phyloP scores from a whole-genome alignment of 768 basidiomycete species.

The Peribolospora kevripleyi region DNA sequence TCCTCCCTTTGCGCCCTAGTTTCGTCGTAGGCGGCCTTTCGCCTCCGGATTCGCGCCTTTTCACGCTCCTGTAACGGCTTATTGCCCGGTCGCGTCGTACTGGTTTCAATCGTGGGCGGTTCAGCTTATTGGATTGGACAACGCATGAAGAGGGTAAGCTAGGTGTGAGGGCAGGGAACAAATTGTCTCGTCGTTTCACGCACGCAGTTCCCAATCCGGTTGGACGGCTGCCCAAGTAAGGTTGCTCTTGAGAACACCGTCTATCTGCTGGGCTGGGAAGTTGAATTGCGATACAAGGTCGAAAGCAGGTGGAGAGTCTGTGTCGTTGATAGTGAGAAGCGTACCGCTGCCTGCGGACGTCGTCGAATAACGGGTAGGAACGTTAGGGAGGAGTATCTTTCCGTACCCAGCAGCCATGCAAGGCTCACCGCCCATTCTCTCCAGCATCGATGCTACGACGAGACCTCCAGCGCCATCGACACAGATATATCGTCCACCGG shows the following conservation, averaged over 20 bases:
- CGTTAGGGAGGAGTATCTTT: not conserved
- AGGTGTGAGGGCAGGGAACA: too few species aligned
- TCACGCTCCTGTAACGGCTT: slow-evolving; percentile 42
- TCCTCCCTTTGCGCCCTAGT: slow-evolving; percentile 47
- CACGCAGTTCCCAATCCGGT: slow-evolving; percentile 46
- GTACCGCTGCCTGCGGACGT: slow-evolving; percentile 40
- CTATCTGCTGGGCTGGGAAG: slow-evolving; percentile 34
- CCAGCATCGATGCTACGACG: slow-evolving; percentile 57
- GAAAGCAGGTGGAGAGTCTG: slow-evolving; percentile 80
- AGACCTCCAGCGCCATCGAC: slow-evolving; percentile 84
- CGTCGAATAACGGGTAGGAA: not conserved
- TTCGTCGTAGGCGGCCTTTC: slow-evolving; percentile 41
- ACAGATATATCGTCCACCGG: slow-evolving; percentile 64
- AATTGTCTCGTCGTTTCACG: slow-evolving; percentile 6
- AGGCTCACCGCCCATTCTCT: slow-evolving; percentile 53
- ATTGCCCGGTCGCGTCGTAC: slow-evolving; percentile 14
- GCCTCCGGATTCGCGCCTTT: slow-evolving; percentile 34
- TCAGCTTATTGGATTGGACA: not conserved
- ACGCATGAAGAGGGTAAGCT: slow-evolving; percentile 7
- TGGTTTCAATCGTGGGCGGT: not conserved
- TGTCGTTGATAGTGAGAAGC: slow-evolving; percentile 60
- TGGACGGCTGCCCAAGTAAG: slow-evolving; percentile 82
- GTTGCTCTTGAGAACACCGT: slow-evolving; percentile 31
- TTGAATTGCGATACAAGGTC: slow-evolving; percentile 68
- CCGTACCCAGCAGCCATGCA: not conserved